Evolutionary conservation across 768 basidiomycete genomes (phyloP), one percentile per base, ranked within the genome.

Genomic region (Cystoderma amianthinum): DNA sequence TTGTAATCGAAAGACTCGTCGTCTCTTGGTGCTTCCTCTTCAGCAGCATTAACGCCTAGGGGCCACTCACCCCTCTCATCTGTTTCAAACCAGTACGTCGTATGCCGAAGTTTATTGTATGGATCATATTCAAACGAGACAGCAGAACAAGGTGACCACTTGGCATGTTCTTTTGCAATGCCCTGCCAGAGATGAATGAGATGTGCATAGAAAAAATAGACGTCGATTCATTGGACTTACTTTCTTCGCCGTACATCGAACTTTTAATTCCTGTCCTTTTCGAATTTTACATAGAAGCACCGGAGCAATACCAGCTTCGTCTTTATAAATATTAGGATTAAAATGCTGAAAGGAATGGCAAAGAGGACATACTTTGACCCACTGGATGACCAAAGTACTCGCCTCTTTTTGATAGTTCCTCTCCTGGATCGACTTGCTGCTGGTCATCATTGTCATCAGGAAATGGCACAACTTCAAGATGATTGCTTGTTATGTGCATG

Each of bases 81-180:
- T 17, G 69, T 73, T 62, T 99, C 96, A 56, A 72, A 90, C 96
- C 96, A 98, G 61, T 96, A 80, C 2, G 85, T 80, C 2, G 96
- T 98, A 63, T 99, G 96, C 40, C 93, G 80, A 22, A 99, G 71
- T 60, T 92, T 92, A 67, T 99, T 99, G 69, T 97, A 76, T 10
- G 96, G 96, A 61, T 99, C 96, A 48, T 99, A 99, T 65, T 99
- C 96, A 49, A 95, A 98, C 5, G 84, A 80, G 13, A 99, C 83
- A 5, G 96, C 92, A 1, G 92, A 87, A 45, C 93, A 88, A 10
- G 96, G 95, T 0, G 92, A 95, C 91, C 95, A 99, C 65, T 99
- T 99, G 10, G 96, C 93, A 57, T 99, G 96, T 59, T 96, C 92
- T 69, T 97, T 97, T 3, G 95, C 92, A 45, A 96, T 84, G 32